phyloP scores from a whole-genome alignment of 2,329 filamentous ascomycete genomes.

The Ophiostoma montium region DNA sequence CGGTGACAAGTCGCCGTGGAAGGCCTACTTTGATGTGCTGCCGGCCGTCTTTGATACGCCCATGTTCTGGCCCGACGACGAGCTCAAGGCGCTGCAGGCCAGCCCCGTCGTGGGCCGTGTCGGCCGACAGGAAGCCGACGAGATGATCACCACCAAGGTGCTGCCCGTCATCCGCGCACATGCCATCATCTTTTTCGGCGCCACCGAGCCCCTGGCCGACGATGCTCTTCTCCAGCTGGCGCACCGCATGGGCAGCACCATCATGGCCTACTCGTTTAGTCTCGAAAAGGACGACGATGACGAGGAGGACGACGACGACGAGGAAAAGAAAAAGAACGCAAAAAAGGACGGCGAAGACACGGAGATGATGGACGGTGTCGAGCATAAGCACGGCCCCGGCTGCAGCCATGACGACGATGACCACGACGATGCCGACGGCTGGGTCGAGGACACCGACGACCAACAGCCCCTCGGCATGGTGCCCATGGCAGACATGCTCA shows the following conservation, averaged over 20 bases:
- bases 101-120: constrained; percentile 66
- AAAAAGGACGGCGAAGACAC: constrained; percentile 37
- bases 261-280: constrained; percentile 80
- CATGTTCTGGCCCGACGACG: constrained; percentile 72
- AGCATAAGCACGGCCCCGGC: constrained; percentile 40
- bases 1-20: constrained; percentile 52
- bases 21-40: constrained; percentile 62
- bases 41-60: constrained; percentile 63
- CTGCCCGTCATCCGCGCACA: constrained; percentile 35
- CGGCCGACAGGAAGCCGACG: constrained; percentile 57
- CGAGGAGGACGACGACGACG: constrained; percentile 6
- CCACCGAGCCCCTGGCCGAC: constrained; percentile 23
- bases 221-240: constrained; percentile 37
- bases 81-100: constrained; percentile 60
- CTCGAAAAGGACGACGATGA: constrained; percentile 47
- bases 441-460: constrained; percentile 48
- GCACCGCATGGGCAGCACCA: constrained; percentile 72
- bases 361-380: constrained; percentile 30
- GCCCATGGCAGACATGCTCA: constrained; percentile 78
- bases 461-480: constrained; percentile 67
- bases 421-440: constrained; percentile 30
- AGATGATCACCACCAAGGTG: constrained; percentile 46
- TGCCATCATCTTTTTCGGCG: constrained; percentile 30
- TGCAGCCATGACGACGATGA: constrained; percentile 38
- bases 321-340: constrained; percentile 33